phyloP scores from a whole-genome alignment of 2,329 filamentous ascomycete genomes.

The Sarocladium strictum region DNA sequence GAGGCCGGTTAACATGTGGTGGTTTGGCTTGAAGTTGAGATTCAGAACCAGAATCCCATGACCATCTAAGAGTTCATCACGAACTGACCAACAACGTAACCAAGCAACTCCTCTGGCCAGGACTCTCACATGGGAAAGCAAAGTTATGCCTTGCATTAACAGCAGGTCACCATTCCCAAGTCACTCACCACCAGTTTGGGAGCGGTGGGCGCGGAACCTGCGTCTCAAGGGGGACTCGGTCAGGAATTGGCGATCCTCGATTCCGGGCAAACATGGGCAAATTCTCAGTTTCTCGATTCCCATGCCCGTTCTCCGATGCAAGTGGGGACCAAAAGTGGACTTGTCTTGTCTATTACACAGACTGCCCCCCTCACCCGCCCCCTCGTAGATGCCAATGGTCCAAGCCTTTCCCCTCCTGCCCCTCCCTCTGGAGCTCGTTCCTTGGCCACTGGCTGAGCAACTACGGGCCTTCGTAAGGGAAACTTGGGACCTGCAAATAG shows the following conservation, averaged over 20 bases:
- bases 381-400: neutral
- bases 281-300: slow-evolving; percentile 8
- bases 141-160: no score
- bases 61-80: no score
- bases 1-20: no score
- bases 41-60: no score
- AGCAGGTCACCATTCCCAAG: no score
- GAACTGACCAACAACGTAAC: no score
- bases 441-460: neutral
- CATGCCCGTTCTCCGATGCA: slow-evolving; percentile 4
- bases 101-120: no score
- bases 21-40: no score
- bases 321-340: slow-evolving; percentile 1
- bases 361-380: neutral
- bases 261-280: slow-evolving; percentile 7
- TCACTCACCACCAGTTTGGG: no score
- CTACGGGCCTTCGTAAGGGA: neutral
- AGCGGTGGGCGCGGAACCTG: no score
- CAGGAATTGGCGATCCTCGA: slow-evolving; percentile 2
- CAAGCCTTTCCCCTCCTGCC: neutral
- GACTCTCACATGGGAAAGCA: no score
- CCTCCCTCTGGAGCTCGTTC: neutral
- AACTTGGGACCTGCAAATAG: neutral
- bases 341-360: neutral
- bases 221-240: no score